Conservation (phyloP, 2,329 filamentous ascomycete genomes). For the Alternaria sp. region DNA sequence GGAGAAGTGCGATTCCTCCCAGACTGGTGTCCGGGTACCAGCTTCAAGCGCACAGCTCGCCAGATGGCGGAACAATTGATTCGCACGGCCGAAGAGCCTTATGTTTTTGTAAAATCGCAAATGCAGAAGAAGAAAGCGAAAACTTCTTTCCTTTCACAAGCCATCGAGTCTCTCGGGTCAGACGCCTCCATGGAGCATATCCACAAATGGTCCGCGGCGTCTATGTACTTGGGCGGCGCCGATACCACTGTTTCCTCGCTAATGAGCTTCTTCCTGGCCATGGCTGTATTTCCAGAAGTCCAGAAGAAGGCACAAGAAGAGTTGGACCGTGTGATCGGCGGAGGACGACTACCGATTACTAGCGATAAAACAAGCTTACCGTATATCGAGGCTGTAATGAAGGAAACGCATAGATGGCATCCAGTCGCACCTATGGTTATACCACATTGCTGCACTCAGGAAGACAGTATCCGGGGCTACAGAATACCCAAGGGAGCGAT, state of each 20-base stretch:
- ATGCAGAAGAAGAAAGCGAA: constrained; percentile 45
- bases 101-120: constrained; percentile 55
- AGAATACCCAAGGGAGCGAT: constrained; percentile 55
- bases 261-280: constrained; percentile 60
- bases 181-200: constrained; percentile 47
- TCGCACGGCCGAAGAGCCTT: constrained; percentile 53
- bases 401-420: constrained; percentile 58
- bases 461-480: constrained; percentile 53
- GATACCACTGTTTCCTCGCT: constrained; percentile 57
- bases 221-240: constrained; percentile 58
- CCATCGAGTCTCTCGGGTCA: constrained; percentile 47
- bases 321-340: constrained; percentile 61
- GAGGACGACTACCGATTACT: constrained; percentile 57
- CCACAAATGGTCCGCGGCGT: constrained; percentile 55
- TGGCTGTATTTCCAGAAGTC: constrained; percentile 59
- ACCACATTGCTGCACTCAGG: constrained; percentile 43
- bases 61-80: constrained; percentile 47
- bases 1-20: constrained; percentile 53
- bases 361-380: constrained; percentile 57
- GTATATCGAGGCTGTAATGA: constrained; percentile 48
- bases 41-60: constrained; percentile 56
- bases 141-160: constrained; percentile 54
- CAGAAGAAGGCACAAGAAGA: constrained; percentile 59
- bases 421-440: constrained; percentile 45
- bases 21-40: constrained; percentile 58